phyloP scores from a whole-genome alignment of 805 yeast genomes.

The Clavispora fructus region DNA sequence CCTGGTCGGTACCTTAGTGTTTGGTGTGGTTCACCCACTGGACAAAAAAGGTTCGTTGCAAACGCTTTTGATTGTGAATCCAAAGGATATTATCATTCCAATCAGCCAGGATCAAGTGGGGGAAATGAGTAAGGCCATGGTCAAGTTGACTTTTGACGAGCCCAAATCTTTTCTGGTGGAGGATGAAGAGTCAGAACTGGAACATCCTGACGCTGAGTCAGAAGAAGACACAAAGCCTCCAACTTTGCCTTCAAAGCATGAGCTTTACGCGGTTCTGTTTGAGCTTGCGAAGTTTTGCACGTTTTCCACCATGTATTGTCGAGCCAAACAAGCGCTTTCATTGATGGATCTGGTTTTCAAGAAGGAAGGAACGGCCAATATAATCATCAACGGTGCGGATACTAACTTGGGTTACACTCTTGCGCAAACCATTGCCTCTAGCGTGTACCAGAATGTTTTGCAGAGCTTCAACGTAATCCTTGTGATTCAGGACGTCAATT shows the following conservation, averaged over 20 bases:
- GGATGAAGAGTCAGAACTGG: slow-evolving; percentile 1
- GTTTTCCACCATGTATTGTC: slow-evolving; percentile 31
- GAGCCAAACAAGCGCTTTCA: slow-evolving; percentile 32
- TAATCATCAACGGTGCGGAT: slow-evolving; percentile 41
- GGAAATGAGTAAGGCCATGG: slow-evolving; percentile 18
- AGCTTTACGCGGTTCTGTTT: slow-evolving; percentile 3
- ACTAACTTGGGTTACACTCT: slow-evolving; percentile 34
- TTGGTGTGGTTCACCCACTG: slow-evolving; percentile 53
- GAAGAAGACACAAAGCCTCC: not conserved
- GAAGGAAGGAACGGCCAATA: slow-evolving; percentile 17
- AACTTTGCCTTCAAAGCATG: not conserved
- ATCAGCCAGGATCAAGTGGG: slow-evolving; percentile 21
- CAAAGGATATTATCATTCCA: slow-evolving; percentile 29
- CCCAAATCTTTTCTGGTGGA: slow-evolving; percentile 7
- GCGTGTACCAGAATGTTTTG: slow-evolving; percentile 18
- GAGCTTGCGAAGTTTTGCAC: slow-evolving; percentile 27
- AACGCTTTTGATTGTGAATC: slow-evolving; percentile 51
- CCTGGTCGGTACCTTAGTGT: slow-evolving; percentile 57
- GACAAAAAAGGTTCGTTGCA: slow-evolving; percentile 54
- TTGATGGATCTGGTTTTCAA: slow-evolving; percentile 17
- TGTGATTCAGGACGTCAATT: slow-evolving; percentile 22
- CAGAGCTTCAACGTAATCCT: slow-evolving; percentile 25
- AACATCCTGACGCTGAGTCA: not conserved
- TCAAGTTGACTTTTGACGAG: slow-evolving; percentile 15
- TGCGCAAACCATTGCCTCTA: slow-evolving; percentile 28